A percentile compares a stretch with the other conserved stretches of the same genome.
Conservation (phyloP, 129 eudicot genomes). For the Helianthus annuus region HanXRQr2.0-SUNRISE NC_035435.2:107414972-107415471, state of each 20-base stretch:
- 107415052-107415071: slow-evolving; percentile 88
- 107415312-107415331: slow-evolving; percentile 79
- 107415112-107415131: slow-evolving; percentile 71
- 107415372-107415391: slow-evolving; percentile 93
- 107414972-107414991: slow-evolving; percentile 77
- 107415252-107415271: slow-evolving; percentile 86
- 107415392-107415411: slow-evolving; percentile 84
- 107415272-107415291: slow-evolving; percentile 87
- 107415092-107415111: slow-evolving; percentile 87
- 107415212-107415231: slow-evolving; percentile 78
- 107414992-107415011: slow-evolving; percentile 85
- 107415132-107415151: slow-evolving; percentile 95
- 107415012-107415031: slow-evolving; percentile 89
- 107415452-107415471: slow-evolving; percentile 91
- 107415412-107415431: slow-evolving; percentile 95
- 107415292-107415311: slow-evolving; percentile 61
- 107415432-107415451: slow-evolving; percentile 89
- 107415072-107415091: slow-evolving; percentile 96
- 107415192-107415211: slow-evolving; percentile 94
- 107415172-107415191: slow-evolving; percentile 85
- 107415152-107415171: slow-evolving; percentile 74
- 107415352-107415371: slow-evolving; percentile 87
- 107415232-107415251: slow-evolving; percentile 96
- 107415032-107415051: slow-evolving; percentile 85
- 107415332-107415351: slow-evolving; percentile 91